Conservation (phyloP, 1,284 basidiomycete genomes). For the Apiotrichum sp. region DNA sequence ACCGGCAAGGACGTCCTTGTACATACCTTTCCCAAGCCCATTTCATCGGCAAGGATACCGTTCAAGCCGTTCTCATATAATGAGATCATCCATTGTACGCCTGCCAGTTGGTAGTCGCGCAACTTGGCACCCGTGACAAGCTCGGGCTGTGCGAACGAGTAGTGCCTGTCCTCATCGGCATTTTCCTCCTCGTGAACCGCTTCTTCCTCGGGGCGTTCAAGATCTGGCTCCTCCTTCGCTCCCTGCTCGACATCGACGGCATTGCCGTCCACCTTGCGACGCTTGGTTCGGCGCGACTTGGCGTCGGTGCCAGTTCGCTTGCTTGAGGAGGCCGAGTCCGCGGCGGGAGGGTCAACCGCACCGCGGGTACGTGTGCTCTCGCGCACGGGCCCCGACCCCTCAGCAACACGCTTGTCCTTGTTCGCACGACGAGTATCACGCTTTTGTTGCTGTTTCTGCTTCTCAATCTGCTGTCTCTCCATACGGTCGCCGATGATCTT, state of each 20-base stretch:
- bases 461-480: slow-evolving; percentile 46
- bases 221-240: no score
- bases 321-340: slow-evolving; percentile 8
- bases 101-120: slow-evolving; percentile 88
- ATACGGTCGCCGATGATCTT: slow-evolving; percentile 48
- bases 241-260: no score
- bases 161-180: slow-evolving; percentile 25
- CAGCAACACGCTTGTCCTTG: slow-evolving; percentile 38
- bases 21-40: slow-evolving; percentile 79
- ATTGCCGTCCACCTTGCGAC: background rate
- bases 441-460: slow-evolving; percentile 22
- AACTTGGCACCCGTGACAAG: slow-evolving; percentile 77
- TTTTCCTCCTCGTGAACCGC: slow-evolving; percentile 6
- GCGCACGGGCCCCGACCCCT: background rate
- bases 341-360: background rate
- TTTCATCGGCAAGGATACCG: slow-evolving; percentile 76
- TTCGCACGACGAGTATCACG: slow-evolving; percentile 36
- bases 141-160: slow-evolving; percentile 59
- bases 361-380: slow-evolving; percentile 5
- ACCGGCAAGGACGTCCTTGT: background rate
- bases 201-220: slow-evolving; percentile 4
- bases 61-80: slow-evolving; percentile 91
- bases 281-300: slow-evolving; percentile 2
- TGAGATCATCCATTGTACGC: slow-evolving; percentile 92
- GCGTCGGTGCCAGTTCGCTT: slow-evolving; percentile 1